phyloP scores from a whole-genome alignment of 805 yeast species.

The Candida caryicola region DNA sequence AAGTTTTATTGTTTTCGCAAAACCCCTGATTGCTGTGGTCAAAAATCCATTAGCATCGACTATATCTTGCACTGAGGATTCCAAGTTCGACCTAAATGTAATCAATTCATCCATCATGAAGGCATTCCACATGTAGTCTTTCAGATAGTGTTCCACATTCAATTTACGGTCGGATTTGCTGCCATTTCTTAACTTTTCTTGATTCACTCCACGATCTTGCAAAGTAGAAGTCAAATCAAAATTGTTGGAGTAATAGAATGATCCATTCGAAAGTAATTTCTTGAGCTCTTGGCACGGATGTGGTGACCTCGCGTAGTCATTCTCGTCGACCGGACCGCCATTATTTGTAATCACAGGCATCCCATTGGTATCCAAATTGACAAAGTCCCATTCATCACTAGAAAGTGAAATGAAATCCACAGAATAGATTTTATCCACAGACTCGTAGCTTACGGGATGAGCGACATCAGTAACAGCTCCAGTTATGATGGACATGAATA shows the following conservation, averaged over 20 bases:
- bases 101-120: constrained; percentile 84
- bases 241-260: constrained; percentile 88
- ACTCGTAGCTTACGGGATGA: constrained; percentile 72
- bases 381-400: constrained; percentile 74
- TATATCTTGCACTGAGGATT: constrained; percentile 51
- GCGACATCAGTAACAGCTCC: constrained; percentile 72
- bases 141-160: constrained; percentile 51
- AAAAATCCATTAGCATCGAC: constrained; percentile 78
- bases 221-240: constrained; percentile 88
- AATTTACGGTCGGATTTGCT: constrained; percentile 2
- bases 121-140: constrained; percentile 95
- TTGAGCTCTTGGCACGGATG: constrained; percentile 85
- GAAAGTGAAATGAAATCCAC: constrained; percentile 85
- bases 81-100: constrained; percentile 69
- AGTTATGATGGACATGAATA: constrained; percentile 76
- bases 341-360: constrained; percentile 50
- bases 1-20: constrained; percentile 72
- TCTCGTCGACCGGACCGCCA: constrained; percentile 23
- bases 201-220: constrained; percentile 66
- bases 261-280: constrained; percentile 78
- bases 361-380: constrained; percentile 67
- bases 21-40: constrained; percentile 92
- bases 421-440: constrained; percentile 74
- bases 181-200: constrained; percentile 16
- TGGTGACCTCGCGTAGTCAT: constrained; percentile 19